These are phyloP conservation scores for Rosa rugosa DNA, from an alignment of 306 rosid species.

Conservation along the genomic window DNA sequence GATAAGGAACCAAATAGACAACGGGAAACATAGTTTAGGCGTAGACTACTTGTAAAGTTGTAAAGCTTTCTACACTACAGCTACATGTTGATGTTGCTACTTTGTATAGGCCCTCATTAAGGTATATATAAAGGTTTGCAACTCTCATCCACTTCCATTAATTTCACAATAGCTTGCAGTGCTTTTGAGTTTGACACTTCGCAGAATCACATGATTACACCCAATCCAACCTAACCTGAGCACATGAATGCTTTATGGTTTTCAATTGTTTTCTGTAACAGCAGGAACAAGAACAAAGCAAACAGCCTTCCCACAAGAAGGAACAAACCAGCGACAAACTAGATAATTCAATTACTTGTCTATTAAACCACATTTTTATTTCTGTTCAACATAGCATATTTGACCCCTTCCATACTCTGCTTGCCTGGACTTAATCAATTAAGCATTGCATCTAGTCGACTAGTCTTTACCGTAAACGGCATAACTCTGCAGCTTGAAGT, in stretches of 20 bases:
- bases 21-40: constrained; percentile 16
- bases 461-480: too few species aligned
- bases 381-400: too few species aligned
- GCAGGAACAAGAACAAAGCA: background rate
- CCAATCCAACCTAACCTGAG: background rate
- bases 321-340: background rate
- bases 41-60: constrained; percentile 24
- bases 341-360: background rate
- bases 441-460: too few species aligned
- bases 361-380: background rate
- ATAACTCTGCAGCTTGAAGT: too few species aligned
- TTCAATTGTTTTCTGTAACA: background rate
- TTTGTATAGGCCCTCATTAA: constrained; percentile 2
- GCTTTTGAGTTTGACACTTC: background rate
- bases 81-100: background rate
- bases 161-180: background rate
- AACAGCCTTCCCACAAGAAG: too few species aligned
- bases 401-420: too few species aligned
- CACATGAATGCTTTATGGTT: background rate
- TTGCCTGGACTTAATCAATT: too few species aligned
- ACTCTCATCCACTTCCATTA: background rate
- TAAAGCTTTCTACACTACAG: constrained; percentile 16
- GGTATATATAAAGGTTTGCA: constrained; percentile 1
- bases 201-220: background rate
- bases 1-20: background rate